Evolutionary conservation across 495 filamentous ascomycete species (phyloP), one percentile per base, ranked within the genome.

Genomic region (Cetradonia linearis): DNA sequence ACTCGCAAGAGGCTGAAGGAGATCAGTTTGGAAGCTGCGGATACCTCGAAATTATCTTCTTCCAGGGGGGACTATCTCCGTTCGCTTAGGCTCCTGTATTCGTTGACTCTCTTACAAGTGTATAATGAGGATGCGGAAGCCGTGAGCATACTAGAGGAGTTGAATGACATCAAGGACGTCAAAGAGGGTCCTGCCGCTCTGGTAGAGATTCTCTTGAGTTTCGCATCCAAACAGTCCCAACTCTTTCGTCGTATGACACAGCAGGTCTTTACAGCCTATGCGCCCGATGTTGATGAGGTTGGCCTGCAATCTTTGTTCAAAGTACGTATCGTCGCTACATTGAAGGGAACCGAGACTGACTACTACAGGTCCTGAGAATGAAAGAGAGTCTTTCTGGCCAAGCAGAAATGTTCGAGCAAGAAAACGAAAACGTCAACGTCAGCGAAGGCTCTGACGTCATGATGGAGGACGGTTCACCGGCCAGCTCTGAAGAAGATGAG

Each of bases 51-150:
- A 59, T 65, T n/a, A n/a, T n/a, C 72, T 20, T 62, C 71, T 7
- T 31, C 42, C 1, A 37, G 13, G 14, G 71, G 34, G 73, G 74
- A 62, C 70, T 72, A 57, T 36, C 73, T 68, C 55, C 67, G 70
- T 5, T 73, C 82, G 42, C 86, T 88, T 0, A 85, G 95, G 47
- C 77, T 96, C 9, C 76, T 96, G 9, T 91, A 93, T 70, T 87
- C 88, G n/a, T 77, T 95, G 59, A 85, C 86, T 2, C 81, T 96
- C 52, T 71, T 96, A 34, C 88, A 95, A 67, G 78, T 95, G n/a
- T 92, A 93, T 72, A 87, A 89, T 66, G 87, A 86, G 23, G 89
- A 94, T 59, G 78, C 86, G 0, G 93, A 97, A 64, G 88, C 91
- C 7, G 76, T 89, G 1, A 79, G 78, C 3, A 82, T 91, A 62